Evolutionary conservation across 176 grass and related monocot genomes (phyloP).

Genomic region (Lolium rigidum): DNA sequence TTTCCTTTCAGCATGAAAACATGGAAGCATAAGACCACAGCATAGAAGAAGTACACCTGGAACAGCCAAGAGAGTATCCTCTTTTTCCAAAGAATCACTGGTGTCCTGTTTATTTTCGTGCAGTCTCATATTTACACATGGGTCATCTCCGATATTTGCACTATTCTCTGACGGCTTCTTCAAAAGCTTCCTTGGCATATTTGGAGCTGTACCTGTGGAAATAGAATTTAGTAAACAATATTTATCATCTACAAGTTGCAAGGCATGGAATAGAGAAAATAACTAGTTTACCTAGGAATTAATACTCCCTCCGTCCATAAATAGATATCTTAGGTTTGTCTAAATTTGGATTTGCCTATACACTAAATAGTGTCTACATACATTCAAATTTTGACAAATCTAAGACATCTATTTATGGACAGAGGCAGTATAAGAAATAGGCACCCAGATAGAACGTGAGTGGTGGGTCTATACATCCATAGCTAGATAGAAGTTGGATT

Average conservation of each 20-base stretch:
- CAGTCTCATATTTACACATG: slow-evolving; percentile 38
- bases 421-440: too few relatives aligned
- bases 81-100: slow-evolving; percentile 62
- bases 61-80: slow-evolving; percentile 65
- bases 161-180: slow-evolving; percentile 42
- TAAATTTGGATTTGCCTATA: too few relatives aligned
- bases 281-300: background rate
- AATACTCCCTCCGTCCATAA: background rate
- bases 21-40: slow-evolving; percentile 83
- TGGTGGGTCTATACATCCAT: background rate
- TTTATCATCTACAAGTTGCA: slow-evolving; percentile 27
- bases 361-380: too few relatives aligned
- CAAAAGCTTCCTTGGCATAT: slow-evolving; percentile 74
- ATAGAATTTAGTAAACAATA: slow-evolving; percentile 4
- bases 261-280: background rate
- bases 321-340: too few relatives aligned
- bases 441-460: too few relatives aligned
- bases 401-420: background rate
- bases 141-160: slow-evolving; percentile 49
- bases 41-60: slow-evolving; percentile 89
- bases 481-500: background rate
- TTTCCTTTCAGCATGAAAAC: slow-evolving; percentile 77
- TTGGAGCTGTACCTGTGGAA: slow-evolving; percentile 36
- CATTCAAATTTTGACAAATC: too few relatives aligned
- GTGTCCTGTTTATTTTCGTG: slow-evolving; percentile 48